Percentiles rank a stretch among this genome's conserved stretches.
These are phyloP conservation scores for Tolypocladium album DNA, from an alignment of 2,329 filamentous ascomycete species.

Conservation along the genomic window DNA sequence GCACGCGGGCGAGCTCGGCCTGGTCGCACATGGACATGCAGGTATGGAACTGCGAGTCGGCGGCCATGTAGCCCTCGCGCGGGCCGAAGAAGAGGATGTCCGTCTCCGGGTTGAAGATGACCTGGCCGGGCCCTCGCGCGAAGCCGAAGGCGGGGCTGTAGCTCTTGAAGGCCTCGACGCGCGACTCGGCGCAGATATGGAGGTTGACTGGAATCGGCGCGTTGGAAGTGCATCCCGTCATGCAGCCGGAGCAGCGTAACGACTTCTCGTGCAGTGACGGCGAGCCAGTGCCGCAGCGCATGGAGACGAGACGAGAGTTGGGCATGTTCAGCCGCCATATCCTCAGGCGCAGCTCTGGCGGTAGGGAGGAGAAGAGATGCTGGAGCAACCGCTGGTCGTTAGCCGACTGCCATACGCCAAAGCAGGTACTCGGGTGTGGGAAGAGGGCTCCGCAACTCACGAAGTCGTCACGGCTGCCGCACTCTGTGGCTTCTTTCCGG, in stretches of 20 bases:
- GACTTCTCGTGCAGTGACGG: constrained; percentile 9
- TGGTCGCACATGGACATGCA: constrained; percentile 30
- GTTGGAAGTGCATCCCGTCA: constrained; percentile 28
- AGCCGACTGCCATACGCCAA: neutral
- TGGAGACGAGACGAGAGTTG: constrained; percentile 29
- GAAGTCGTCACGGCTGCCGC: neutral
- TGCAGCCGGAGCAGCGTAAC: constrained; percentile 5
- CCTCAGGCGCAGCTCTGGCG: constrained; percentile 33
- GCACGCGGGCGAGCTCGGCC: constrained; percentile 27
- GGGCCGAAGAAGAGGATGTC: constrained; percentile 40
- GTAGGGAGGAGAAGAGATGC: constrained; percentile 31
- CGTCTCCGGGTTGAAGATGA: constrained; percentile 28
- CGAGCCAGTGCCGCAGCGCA: constrained; percentile 26
- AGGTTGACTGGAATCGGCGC: constrained; percentile 31
- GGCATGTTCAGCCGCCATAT: constrained; percentile 37
- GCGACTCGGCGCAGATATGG: constrained; percentile 35
- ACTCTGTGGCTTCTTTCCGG: neutral
- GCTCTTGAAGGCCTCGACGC: constrained; percentile 28
- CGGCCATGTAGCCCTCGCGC: constrained; percentile 31
- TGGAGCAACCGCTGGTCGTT: constrained; percentile 9
- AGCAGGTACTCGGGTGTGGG: too few relatives aligned
- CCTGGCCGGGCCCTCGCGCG: constrained; percentile 25
- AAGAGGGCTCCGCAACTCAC: neutral
- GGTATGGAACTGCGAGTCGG: constrained; percentile 33
- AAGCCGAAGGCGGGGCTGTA: constrained; percentile 32